Evolutionary conservation across 495 filamentous ascomycete species (phyloP).

Genomic region (Arthonia radiata): DNA sequence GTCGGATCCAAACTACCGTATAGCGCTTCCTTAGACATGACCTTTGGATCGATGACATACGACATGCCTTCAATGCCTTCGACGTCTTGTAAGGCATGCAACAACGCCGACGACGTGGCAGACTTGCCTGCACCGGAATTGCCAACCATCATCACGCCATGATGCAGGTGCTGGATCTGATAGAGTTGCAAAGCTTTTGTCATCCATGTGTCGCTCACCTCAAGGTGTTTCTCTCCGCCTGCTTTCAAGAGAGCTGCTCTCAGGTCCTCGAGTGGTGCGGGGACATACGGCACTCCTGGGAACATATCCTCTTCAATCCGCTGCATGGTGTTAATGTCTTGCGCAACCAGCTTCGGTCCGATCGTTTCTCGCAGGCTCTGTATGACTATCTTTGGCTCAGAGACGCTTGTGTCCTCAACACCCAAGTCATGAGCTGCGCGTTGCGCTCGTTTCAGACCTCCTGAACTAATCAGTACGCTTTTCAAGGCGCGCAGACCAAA

Average conservation of each 20-base stretch:
- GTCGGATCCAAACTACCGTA: constrained; percentile 92
- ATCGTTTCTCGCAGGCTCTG: constrained; percentile 97
- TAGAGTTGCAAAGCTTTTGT: constrained; percentile 87
- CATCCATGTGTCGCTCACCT: constrained; percentile 86
- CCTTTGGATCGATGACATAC: constrained; percentile 96
- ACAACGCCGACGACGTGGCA: constrained; percentile 76
- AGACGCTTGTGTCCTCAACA: constrained; percentile 22
- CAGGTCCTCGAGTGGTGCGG: constrained; percentile 57
- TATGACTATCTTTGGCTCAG: constrained; percentile 93
- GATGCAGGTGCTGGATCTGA: constrained; percentile 92
- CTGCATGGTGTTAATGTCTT: constrained; percentile 72
- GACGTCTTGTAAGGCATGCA: constrained; percentile 73
- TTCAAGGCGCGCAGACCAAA: constrained; percentile 94
- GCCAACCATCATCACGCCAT: constrained; percentile 99
- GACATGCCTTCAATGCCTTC: constrained; percentile 83
- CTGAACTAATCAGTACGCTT: constrained; percentile 92
- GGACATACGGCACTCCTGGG: constrained; percentile 77
- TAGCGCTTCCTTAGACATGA: constrained; percentile 95
- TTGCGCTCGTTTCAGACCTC: constrained; percentile 73
- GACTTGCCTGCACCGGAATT: constrained; percentile 90
- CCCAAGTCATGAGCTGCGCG: constrained; percentile 25
- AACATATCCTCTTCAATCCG: constrained; percentile 66
- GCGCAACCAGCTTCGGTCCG: constrained; percentile 80
- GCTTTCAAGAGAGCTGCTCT: constrained; percentile 59
- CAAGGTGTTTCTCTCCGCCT: constrained; percentile 56